Evolutionary conservation across 2,329 filamentous ascomycete species (phyloP).

Genomic region (Malbranchea cinnamomea): DNA sequence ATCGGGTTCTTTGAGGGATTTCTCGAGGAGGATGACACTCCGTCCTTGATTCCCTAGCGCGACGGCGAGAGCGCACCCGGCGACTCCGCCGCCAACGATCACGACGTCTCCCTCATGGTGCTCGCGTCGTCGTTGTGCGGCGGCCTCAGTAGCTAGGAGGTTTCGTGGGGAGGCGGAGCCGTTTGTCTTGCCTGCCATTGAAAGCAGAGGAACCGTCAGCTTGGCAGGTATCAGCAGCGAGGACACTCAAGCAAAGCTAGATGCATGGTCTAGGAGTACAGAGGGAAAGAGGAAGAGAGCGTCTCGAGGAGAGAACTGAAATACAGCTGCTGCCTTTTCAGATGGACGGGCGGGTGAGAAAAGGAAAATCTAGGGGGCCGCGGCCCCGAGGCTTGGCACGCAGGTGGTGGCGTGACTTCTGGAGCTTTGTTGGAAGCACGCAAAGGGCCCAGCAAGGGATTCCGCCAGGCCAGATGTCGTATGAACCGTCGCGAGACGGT

Average conservation of each 20-base stretch:
- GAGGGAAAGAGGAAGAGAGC: constrained; percentile 1
- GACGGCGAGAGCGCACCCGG: constrained; percentile 75
- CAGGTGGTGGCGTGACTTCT: no score
- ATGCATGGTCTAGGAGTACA: background rate
- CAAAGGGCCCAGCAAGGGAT: no score
- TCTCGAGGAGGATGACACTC: constrained; percentile 79
- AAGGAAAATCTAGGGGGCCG: no score
- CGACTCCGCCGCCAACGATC: constrained; percentile 78
- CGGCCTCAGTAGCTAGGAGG: constrained; percentile 11
- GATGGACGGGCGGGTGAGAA: no score
- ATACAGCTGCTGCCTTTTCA: no score
- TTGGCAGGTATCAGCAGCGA: constrained; percentile 42
- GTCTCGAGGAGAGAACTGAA: no score
- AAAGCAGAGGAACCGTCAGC: constrained; percentile 66
- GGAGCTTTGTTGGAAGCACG: no score
- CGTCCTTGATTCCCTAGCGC: constrained; percentile 78
- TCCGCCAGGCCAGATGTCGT: no score
- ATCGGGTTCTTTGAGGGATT: constrained; percentile 79
- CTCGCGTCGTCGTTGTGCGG: constrained; percentile 33
- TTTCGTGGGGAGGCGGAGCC: constrained; percentile 2
- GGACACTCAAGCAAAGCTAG: background rate
- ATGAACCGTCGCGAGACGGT: no score
- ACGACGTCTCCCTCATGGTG: constrained; percentile 66
- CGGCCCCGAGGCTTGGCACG: no score
- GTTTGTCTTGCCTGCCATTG: constrained; percentile 56